These are phyloP conservation scores for Crucibulum laeve DNA, from an alignment of 768 basidiomycete species.

Conservation along the genomic window DNA sequence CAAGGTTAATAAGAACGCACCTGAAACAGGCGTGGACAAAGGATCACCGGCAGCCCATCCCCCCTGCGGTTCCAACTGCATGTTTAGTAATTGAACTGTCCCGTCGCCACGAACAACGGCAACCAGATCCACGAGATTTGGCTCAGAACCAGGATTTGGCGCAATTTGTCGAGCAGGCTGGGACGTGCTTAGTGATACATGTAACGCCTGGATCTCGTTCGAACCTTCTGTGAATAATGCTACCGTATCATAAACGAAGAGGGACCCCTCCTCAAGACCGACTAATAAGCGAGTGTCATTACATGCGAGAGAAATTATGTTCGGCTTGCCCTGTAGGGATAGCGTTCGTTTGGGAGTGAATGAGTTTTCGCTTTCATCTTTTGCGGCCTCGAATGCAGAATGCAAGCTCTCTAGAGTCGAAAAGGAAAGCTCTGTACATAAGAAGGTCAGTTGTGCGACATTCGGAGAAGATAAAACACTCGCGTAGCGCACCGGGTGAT, in stretches of 20 bases:
- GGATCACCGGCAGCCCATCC: slow-evolving; percentile 48
- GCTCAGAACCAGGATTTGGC: slow-evolving; percentile 59
- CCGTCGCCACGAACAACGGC: slow-evolving; percentile 49
- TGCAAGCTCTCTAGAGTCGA: slow-evolving; percentile 63
- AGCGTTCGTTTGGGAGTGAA: slow-evolving; percentile 54
- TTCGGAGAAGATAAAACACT: slow-evolving; percentile 2
- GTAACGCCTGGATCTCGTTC: slow-evolving; percentile 39
- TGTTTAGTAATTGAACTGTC: slow-evolving; percentile 58
- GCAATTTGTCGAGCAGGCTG: slow-evolving; percentile 48
- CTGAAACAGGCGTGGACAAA: slow-evolving; percentile 50
- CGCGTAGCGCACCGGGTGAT: slow-evolving; percentile 29
- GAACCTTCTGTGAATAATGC: slow-evolving; percentile 42
- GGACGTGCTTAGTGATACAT: slow-evolving; percentile 41
- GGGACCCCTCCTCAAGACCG: slow-evolving; percentile 52
- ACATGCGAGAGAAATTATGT: slow-evolving; percentile 50
- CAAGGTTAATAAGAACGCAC: slow-evolving; percentile 33
- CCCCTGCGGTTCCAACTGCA: slow-evolving; percentile 47
- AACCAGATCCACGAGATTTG: slow-evolving; percentile 48
- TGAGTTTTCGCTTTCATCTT: slow-evolving; percentile 27
- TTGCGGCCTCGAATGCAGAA: slow-evolving; percentile 40
- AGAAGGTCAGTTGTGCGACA: not conserved
- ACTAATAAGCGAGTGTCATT: slow-evolving; percentile 60
- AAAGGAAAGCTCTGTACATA: slow-evolving; percentile 47
- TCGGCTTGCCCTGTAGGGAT: slow-evolving; percentile 42
- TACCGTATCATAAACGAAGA: slow-evolving; percentile 57